Percentiles rank a stretch among this genome's conserved stretches.
Evolutionary conservation across 139 green algal species (phyloP).

Genomic region (Chlamydomonas eustigma): DNA sequence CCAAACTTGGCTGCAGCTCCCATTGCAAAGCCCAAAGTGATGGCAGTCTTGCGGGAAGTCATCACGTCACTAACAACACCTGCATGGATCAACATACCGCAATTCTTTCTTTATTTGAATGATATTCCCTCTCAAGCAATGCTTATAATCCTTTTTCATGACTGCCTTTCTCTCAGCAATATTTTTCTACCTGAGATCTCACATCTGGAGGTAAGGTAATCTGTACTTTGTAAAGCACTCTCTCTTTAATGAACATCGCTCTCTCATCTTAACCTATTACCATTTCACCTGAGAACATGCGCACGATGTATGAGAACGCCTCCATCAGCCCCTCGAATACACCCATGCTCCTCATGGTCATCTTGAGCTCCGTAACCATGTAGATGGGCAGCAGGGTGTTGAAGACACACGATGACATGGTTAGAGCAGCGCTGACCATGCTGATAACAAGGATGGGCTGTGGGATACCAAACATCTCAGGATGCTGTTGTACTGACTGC

Average conservation of each 20-base stretch:
- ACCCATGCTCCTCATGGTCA: slow-evolving; percentile 54
- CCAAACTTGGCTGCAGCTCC: slow-evolving; percentile 55
- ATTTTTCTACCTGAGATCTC: too few species aligned
- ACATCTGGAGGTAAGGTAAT: too few species aligned
- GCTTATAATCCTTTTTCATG: too few species aligned
- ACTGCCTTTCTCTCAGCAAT: too few species aligned
- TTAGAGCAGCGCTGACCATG: slow-evolving; percentile 36
- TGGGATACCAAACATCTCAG: slow-evolving; percentile 23
- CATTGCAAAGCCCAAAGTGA: slow-evolving; percentile 53
- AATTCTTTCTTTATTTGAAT: too few species aligned
- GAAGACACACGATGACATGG: slow-evolving; percentile 45
- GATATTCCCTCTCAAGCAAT: too few species aligned
- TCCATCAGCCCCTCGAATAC: slow-evolving; percentile 62
- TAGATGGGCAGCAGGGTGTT: slow-evolving; percentile 53
- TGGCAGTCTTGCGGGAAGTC: slow-evolving; percentile 49
- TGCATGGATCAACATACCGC: too few species aligned
- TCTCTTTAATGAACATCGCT: too few species aligned
- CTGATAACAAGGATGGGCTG: slow-evolving; percentile 39
- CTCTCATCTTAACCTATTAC: background rate
- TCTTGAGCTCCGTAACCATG: slow-evolving; percentile 57
- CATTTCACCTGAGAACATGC: slow-evolving; percentile 48
- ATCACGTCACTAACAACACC: slow-evolving; percentile 44
- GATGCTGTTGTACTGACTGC: too few species aligned
- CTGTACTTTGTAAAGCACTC: too few species aligned
- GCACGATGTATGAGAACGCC: slow-evolving; percentile 59